Evolutionary conservation across 495 filamentous ascomycete species (phyloP).

Genomic region (Stereocaulon alpinum): DNA sequence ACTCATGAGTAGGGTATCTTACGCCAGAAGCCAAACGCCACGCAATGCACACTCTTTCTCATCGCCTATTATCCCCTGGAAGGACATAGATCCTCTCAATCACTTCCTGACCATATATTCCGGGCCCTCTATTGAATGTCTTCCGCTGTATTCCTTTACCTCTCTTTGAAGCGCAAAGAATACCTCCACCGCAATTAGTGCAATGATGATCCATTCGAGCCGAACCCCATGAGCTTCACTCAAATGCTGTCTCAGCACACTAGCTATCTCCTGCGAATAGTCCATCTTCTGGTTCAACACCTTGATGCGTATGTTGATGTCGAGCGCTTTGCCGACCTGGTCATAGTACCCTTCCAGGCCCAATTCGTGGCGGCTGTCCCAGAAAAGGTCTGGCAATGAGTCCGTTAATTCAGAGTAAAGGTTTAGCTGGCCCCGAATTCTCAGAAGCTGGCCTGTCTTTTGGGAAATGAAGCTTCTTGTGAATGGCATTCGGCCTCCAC

Average conservation of each 20-base stretch:
- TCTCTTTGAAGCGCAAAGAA: conserved; percentile 51
- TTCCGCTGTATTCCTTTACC: conserved; percentile 29
- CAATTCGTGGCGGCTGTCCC: conserved; percentile 83
- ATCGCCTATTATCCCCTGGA: background rate
- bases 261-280: conserved; percentile 92
- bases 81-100: background rate
- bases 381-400: conserved; percentile 90
- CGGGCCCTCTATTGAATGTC: background rate
- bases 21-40: background rate
- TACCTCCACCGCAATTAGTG: conserved; percentile 86
- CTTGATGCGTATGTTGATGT: conserved; percentile 87
- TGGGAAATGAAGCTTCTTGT: conserved; percentile 71
- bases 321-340: conserved; percentile 78
- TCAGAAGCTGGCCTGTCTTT: conserved; percentile 89
- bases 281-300: conserved; percentile 94
- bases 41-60: background rate
- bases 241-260: conserved; percentile 73
- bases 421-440: conserved; percentile 84
- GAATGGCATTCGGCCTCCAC: conserved; percentile 55
- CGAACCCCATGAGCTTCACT: conserved; percentile 81
- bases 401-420: conserved; percentile 96
- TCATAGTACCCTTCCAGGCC: conserved; percentile 88
- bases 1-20: background rate
- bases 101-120: background rate
- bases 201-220: conserved; percentile 96